Base-by-base conservation (phyloP, 306 rosid genomes). In the Astragalus glycyphyllos region DNA sequence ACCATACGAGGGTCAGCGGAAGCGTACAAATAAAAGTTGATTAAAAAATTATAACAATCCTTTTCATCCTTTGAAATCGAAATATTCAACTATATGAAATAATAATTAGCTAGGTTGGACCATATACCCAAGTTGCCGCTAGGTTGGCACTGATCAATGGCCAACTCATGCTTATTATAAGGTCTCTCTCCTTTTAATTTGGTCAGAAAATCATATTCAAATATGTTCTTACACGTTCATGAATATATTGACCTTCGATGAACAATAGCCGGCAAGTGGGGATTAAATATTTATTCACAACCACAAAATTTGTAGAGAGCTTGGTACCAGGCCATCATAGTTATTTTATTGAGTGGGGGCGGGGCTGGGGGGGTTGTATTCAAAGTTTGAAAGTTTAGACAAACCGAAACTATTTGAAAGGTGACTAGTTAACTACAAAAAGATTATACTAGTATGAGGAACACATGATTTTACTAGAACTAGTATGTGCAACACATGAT, bases 151-250 rank as follows among this genome's bases (percentile, higher is more conserved):
- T 11, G 29, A 64, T 49, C 13, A 78, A 62, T 29, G 80, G 64
- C 72, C 76, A 44, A 54, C 63, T 15, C 57, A 58, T 63, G 9
- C 23, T 14, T 34, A 47, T 71, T 13, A 31, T 5, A 47, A 44
- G 49, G 20, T 71, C 77, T 45, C 77, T 45, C 11, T 35, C 34
- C 15, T 49, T 8, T 11, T 55, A 55, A 38, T 26, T 59, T 0
- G 72, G 81, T 81, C 81, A 81, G 72, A 81, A 54, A 71, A 76
- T 54, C 32, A 51, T 35, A 77, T 74, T 81, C 73, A 77, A 81
- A 74, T 29, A 32, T 13, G 7, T 8, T 32, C 13, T 58, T 56
- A 50, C 62, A 44, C 48, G 64, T 26, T 50, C 41, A 44, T 41
- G 46, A 20, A 41, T 57, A 16, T 41, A 15, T 69, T 65, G 67